Percentiles rank a stretch among this genome's conserved stretches.
phyloP scores from a whole-genome alignment of 495 filamentous ascomycete genomes.

The Chaetomidium leptoderma region DNA sequence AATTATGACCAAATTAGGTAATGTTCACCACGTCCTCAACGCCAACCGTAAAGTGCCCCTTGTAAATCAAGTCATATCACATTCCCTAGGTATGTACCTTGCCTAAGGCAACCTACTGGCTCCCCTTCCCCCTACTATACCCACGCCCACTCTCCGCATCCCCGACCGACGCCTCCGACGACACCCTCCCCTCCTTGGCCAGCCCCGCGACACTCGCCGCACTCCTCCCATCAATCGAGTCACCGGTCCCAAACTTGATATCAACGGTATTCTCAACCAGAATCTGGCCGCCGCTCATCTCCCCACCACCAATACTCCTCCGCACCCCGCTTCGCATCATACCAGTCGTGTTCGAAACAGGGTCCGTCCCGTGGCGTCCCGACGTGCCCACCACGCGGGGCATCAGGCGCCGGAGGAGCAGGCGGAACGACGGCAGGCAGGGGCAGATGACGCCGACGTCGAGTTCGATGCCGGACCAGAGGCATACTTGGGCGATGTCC shows the following conservation, averaged over 20 bases:
- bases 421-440: slow-evolving; percentile 30
- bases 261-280: not conserved
- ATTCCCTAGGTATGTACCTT: too few species aligned
- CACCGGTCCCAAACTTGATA: slow-evolving; percentile 3
- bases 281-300: not conserved
- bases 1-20: too few species aligned
- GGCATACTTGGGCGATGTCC: slow-evolving; percentile 27
- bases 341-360: not conserved
- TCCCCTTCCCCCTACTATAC: not conserved
- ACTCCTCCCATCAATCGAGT: slow-evolving; percentile 9
- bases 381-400: slow-evolving; percentile 19
- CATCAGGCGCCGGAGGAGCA: slow-evolving; percentile 24
- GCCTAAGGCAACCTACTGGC: too few species aligned
- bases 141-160: not conserved
- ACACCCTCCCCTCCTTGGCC: slow-evolving; percentile 5
- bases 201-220: slow-evolving; percentile 16
- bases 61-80: too few species aligned
- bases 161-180: not conserved
- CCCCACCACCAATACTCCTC: not conserved
- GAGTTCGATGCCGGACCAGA: slow-evolving; percentile 34
- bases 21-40: too few species aligned
- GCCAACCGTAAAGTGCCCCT: too few species aligned
- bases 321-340: not conserved
- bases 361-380: slow-evolving; percentile 20
- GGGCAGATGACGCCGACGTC: slow-evolving; percentile 34